Evolutionary conservation across 495 filamentous ascomycete genomes (phyloP), one percentile per base, ranked within the genome.

Genomic region (Terfezia boudieri): DNA sequence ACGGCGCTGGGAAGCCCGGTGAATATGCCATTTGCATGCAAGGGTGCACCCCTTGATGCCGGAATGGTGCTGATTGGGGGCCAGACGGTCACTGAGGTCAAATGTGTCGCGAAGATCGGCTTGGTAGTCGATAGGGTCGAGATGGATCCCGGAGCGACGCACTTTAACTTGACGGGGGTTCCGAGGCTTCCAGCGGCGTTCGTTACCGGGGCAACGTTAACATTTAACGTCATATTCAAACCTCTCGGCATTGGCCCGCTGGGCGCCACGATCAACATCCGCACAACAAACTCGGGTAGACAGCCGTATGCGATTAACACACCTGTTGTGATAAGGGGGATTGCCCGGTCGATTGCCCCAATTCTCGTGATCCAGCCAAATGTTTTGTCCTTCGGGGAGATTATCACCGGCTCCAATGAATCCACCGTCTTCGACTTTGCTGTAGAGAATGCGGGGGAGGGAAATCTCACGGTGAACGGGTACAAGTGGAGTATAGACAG

Each of bases 21-120:
- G 16, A 71, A 69, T 55, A 60, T 69, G 57, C 67, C 70, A 0
- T 56, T 71, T 23, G 64, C 67, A 35, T 71, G 68, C 50, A 60
- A 67, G 9, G 12, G 14, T 9, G 58, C 67, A 12, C 67, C 67
- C 7, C 56, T 60, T 36, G 61, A 69, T 49, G 68, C 69, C 11
- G 66, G 64, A 9, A 59, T 55, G 6, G 56, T 60, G 11, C 56
- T 63, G 53, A 59, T 69, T 49, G 61, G 57, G 23, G 8, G 6
- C 2, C 59, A 58, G 49, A 53, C 65, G 4, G 56, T 54, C 0
- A 53, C 59, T 11, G 49, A 43, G 0, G 59, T 71, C 36, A 60
- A 59, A 1, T 71, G 70, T 50, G 59, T 36, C 9, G 65, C 69
- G 4, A 66, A 66, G 12, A 64, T 66, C 35, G 60, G 55, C 8